Conservation (phyloP, 73 alveolate species). For the Vitrella brassicaformis region DNA sequence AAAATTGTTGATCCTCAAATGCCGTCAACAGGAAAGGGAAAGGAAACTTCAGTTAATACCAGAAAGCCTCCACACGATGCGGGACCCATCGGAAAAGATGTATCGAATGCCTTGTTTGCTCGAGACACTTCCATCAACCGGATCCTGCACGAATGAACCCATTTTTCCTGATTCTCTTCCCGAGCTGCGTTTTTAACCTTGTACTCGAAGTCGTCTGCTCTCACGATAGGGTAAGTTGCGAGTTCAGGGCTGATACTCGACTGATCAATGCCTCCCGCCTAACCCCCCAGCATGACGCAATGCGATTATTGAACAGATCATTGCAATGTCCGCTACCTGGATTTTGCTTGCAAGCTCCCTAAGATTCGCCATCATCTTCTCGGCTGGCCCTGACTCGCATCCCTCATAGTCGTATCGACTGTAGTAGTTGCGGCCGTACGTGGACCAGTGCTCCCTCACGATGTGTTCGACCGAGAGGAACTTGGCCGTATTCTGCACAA, state of each 20-base stretch:
- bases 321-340: neutral
- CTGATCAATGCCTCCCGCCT: neutral
- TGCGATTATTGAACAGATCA: neutral
- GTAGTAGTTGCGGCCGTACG: slow-evolving; percentile 94
- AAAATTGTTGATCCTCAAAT: neutral
- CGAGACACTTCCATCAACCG: slow-evolving; percentile 85
- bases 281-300: neutral
- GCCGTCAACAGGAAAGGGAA: neutral
- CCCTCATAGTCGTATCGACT: slow-evolving; percentile 96
- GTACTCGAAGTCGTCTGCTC: neutral
- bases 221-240: neutral
- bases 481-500: slow-evolving; percentile 38
- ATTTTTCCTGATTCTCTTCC: neutral
- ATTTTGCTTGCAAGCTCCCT: slow-evolving; percentile 33
- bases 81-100: slow-evolving; percentile 84
- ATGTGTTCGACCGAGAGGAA: slow-evolving; percentile 76
- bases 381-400: slow-evolving; percentile 79
- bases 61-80: slow-evolving; percentile 88
- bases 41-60: neutral
- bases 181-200: neutral
- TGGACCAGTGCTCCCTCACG: slow-evolving; percentile 85
- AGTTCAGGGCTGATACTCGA: neutral
- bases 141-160: slow-evolving; percentile 44
- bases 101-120: slow-evolving; percentile 84
- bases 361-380: slow-evolving; percentile 65